Conservation (phyloP, 345 rosid genomes). For the Aethionema arabicum region DNA sequence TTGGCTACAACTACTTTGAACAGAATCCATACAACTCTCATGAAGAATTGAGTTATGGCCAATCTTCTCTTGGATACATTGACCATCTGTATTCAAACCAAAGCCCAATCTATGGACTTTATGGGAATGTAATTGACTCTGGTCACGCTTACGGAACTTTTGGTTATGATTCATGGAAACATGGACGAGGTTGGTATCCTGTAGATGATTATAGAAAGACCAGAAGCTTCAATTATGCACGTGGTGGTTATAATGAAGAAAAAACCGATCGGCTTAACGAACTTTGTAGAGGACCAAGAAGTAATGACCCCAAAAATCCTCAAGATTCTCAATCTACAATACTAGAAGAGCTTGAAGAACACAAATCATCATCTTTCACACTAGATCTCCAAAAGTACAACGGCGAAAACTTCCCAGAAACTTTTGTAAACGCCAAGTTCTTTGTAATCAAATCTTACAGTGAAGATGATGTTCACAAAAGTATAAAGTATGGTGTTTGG, state of each 20-base stretch:
- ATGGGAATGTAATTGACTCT: conserved; percentile 45
- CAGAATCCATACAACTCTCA: conserved; percentile 55
- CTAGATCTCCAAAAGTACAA: conserved; percentile 50
- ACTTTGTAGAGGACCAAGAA: conserved; percentile 78
- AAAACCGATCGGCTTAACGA: conserved; percentile 70
- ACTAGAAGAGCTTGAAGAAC: conserved; percentile 35
- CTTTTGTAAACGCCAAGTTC: conserved; percentile 54
- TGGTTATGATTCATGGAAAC: conserved; percentile 61
- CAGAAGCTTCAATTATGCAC: conserved; percentile 40
- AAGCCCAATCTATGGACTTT: conserved; percentile 49
- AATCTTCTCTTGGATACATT: conserved; percentile 45
- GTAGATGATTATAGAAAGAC: conserved; percentile 57
- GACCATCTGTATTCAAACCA: conserved; percentile 52
- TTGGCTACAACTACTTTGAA: not conserved
- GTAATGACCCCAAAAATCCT: conserved; percentile 48
- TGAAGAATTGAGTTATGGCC: conserved; percentile 43
- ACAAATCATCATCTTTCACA: conserved; percentile 22
- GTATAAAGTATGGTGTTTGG: conserved; percentile 76
- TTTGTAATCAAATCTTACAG: conserved; percentile 78
- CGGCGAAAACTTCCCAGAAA: conserved; percentile 52
- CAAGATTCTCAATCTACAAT: conserved; percentile 39
- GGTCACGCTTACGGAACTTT: conserved; percentile 54
- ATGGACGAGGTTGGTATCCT: conserved; percentile 59
- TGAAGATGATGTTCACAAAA: conserved; percentile 85
- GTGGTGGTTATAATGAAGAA: conserved; percentile 51